Evolutionary conservation across 148 eudicot species (phyloP), one percentile per base, ranked within the genome.

Genomic region (Rhododendron williamsianum): DNA sequence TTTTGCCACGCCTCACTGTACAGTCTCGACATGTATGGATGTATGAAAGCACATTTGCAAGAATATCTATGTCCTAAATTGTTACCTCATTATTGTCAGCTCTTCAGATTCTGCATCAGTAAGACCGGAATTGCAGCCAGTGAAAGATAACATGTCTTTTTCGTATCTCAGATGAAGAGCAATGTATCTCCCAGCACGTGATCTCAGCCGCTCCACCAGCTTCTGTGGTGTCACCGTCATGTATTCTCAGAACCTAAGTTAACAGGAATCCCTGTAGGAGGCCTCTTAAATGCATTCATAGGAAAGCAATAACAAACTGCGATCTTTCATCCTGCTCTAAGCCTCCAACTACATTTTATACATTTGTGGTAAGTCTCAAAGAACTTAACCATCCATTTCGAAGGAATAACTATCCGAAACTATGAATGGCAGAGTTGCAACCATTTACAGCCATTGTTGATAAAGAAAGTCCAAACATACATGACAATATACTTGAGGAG

Each of bases 141-240:
- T 94, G 87, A 96, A 96, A 86, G 98, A 91, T 87, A 96, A 93
- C 98, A 96, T 96, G 87, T 96, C 98, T 86, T 96, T 94, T 91
- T 96, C 98, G 83, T 96, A 96, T 91, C 98, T 90, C 36, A 96
- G 92, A 90, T 96, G 98, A 86, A 96, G 95, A 78, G 98, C 93
- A 81, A 96, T 92, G 89, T 91, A 96, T 78, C 91, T 90, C 84
- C 92, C 91, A 36, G 90, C 94, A 71, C 87, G 96, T 76, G 93
- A 90, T 88, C 93, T 90, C 85, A 96, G 89, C 88, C 95, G 93
- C 90, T 94, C 95, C 91, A 96, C 98, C 85, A 96, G 94, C 92
- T 90, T 93, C 98, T 96, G 98, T 90, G 92, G 91, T 93, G 90
- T 92, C 94, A 94, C 89, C 90, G 88, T 92, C 93, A 96, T 87